Percentiles rank a stretch among this genome's conserved stretches.
phyloP scores from a whole-genome alignment of 805 yeast species.

The Suhomyces prunicola region DNA sequence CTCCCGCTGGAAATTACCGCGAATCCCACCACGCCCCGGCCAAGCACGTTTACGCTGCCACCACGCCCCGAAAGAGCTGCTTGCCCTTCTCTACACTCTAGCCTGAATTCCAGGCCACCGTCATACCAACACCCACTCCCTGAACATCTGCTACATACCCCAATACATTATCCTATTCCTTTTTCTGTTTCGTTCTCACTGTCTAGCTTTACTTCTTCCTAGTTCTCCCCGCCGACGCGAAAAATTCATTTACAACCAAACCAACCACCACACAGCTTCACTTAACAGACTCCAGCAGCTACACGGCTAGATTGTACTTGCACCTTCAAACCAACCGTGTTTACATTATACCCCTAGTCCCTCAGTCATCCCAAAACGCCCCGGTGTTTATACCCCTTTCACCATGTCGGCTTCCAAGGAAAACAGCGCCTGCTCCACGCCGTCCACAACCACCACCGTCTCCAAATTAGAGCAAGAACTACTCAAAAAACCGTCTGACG shows the following conservation, averaged over 20 bases:
- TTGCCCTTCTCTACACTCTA: background rate
- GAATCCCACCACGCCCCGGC: background rate
- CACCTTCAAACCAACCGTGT: background rate
- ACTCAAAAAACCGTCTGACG: slow-evolving; percentile 2
- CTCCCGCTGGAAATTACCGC: background rate
- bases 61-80: background rate
- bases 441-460: slow-evolving; percentile 4
- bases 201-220: background rate
- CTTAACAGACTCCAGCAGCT: too few relatives aligned
- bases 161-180: background rate
- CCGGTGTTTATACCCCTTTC: background rate
- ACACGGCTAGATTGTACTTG: background rate
- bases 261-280: too few relatives aligned
- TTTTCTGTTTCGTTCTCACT: too few relatives aligned
- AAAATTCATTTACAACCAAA: background rate
- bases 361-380: background rate
- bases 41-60: background rate
- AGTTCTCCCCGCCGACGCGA: background rate
- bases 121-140: background rate
- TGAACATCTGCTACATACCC: background rate
- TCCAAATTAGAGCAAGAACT: slow-evolving; percentile 4
- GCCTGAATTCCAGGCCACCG: background rate
- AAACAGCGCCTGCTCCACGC: background rate
- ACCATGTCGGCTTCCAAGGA: background rate
- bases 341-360: background rate